Conservation (phyloP, 129 eudicot genomes). For the Silybum marianum region DNA sequence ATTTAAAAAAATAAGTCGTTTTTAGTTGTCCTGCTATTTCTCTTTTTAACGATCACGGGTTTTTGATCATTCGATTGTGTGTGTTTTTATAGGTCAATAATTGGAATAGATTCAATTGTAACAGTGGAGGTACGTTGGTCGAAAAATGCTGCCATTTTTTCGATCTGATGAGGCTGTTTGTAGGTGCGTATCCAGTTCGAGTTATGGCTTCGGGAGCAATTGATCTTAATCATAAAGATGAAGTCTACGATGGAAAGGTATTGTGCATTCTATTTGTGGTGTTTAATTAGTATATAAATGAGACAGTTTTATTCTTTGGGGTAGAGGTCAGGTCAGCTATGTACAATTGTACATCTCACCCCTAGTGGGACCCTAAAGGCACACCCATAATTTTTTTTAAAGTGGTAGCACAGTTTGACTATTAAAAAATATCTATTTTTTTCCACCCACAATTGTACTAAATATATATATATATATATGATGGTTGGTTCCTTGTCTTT, state of each 20-base stretch:
- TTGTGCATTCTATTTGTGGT: background rate
- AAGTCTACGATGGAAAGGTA: constrained; percentile 93
- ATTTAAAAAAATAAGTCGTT: background rate
- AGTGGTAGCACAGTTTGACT: too few relatives aligned
- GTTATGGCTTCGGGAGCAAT: constrained; percentile 97
- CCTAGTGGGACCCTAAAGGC: background rate
- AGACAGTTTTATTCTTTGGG: background rate
- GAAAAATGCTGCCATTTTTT: constrained; percentile 99
- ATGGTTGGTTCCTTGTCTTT: too few relatives aligned
- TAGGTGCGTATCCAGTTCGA: constrained; percentile 84
- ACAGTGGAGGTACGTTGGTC: constrained; percentile 93
- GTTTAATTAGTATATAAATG: too few relatives aligned
- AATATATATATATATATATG: too few relatives aligned
- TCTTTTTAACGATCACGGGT: constrained; percentile 14
- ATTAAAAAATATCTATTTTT: too few relatives aligned
- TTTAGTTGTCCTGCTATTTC: background rate
- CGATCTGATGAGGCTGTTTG: constrained; percentile 96
- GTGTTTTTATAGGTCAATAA: constrained; percentile 62
- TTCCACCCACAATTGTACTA: too few relatives aligned
- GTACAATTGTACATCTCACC: background rate
- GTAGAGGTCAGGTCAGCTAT: too few relatives aligned
- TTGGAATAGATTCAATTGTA: constrained; percentile 94
- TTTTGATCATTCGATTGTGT: background rate
- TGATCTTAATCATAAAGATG: constrained; percentile 94
- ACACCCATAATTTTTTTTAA: too few relatives aligned